Conservation (phyloP, 2,329 filamentous ascomycete genomes). For the Pseudocercospora macadamiae region DNA sequence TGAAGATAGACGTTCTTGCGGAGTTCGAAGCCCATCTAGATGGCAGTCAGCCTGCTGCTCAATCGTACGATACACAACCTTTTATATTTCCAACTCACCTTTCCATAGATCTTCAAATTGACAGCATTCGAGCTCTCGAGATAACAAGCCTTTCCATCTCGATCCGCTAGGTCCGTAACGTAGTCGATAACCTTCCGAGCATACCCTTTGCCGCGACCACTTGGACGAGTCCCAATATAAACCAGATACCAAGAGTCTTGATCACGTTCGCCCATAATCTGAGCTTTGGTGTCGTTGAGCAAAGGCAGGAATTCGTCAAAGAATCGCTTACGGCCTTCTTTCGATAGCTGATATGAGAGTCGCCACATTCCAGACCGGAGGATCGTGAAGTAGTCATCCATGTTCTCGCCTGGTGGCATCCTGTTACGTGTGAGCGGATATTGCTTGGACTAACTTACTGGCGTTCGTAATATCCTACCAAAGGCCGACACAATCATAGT, state of each 20-base stretch:
- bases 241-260: conserved; percentile 77
- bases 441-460: neutral
- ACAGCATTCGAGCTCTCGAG: conserved; percentile 73
- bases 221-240: conserved; percentile 76
- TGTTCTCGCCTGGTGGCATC: conserved; percentile 74
- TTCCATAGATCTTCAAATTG: conserved; percentile 73
- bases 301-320: conserved; percentile 76
- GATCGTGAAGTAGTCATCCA: conserved; percentile 72
- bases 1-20: conserved; percentile 66
- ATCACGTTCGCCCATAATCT: conserved; percentile 69
- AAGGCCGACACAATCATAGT: conserved; percentile 77
- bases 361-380: conserved; percentile 78
- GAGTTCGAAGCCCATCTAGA: conserved; percentile 67
- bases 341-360: conserved; percentile 72
- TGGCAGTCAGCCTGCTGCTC: neutral
- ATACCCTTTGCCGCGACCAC: conserved; percentile 72
- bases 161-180: conserved; percentile 70
- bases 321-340: conserved; percentile 73
- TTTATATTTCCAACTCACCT: conserved; percentile 32
- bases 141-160: conserved; percentile 69
- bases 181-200: conserved; percentile 71
- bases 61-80: neutral
- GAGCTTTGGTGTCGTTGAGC: conserved; percentile 71
- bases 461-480: conserved; percentile 62
- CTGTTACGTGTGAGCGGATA: conserved; percentile 44